Conservation (phyloP, 306 rosid genomes). For the Vachellia pachyceras region DNA sequence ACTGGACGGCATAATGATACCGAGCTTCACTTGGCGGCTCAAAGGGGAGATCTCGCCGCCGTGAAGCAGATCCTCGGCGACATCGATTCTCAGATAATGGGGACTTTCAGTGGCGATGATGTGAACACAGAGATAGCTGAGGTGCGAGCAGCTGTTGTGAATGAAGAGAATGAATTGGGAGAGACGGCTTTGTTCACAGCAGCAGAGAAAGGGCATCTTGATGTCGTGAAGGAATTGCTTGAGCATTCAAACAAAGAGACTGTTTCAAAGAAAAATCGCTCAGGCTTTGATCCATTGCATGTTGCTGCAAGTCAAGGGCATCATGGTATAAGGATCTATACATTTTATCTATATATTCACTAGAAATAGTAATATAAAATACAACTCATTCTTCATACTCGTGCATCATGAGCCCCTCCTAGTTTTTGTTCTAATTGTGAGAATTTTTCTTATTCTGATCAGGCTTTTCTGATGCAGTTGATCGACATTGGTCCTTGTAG, state of each 20-base stretch:
- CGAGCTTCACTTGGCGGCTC: conserved; percentile 96
- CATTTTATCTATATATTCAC: not conserved
- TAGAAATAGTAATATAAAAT: not conserved
- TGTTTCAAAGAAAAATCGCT: conserved; percentile 68
- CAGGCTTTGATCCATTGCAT: conserved; percentile 85
- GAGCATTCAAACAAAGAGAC: conserved; percentile 68
- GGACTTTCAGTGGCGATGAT: conserved; percentile 64
- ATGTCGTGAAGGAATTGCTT: conserved; percentile 82
- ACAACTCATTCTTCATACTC: not conserved
- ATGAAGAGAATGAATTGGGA: conserved; percentile 89
- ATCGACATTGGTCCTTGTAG: not conserved
- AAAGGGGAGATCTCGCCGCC: conserved; percentile 86
- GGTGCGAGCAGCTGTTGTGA: conserved; percentile 78
- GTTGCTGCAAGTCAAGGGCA: conserved; percentile 90
- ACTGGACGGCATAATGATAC: conserved; percentile 98
- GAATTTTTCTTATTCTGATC: not conserved
- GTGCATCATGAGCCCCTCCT: not conserved
- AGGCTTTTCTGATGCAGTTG: not conserved
- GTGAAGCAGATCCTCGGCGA: conserved; percentile 83
- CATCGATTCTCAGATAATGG: conserved; percentile 78
- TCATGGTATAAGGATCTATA: conserved; percentile 59
- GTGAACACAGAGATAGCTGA: conserved; percentile 85
- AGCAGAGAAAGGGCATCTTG: conserved; percentile 85
- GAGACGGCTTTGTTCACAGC: conserved; percentile 90
- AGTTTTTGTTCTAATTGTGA: not conserved